Conservation (phyloP, 2,329 filamentous ascomycete species). For the Cadophora gregata region DNA sequence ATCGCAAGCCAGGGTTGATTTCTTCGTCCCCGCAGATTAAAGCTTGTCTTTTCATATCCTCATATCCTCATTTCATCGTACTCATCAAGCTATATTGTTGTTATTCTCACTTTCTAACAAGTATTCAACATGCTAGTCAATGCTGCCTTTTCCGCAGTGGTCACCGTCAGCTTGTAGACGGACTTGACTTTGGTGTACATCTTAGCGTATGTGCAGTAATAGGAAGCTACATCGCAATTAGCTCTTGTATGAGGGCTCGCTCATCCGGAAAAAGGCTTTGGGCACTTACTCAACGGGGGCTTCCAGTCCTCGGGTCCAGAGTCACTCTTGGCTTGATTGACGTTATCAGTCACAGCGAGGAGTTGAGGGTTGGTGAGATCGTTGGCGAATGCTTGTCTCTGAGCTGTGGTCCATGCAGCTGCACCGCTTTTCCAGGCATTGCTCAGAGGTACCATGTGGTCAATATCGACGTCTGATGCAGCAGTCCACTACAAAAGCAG, state of each 20-base stretch:
- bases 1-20: neutral
- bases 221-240: constrained; percentile 51
- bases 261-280: neutral
- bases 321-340: constrained; percentile 79
- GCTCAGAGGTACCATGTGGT: constrained; percentile 81
- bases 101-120: constrained; percentile 52
- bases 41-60: neutral
- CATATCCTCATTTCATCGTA: neutral
- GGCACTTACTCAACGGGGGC: constrained; percentile 62
- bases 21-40: neutral
- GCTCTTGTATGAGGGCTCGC: constrained; percentile 26
- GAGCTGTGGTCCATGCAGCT: constrained; percentile 70
- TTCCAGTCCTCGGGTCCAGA: constrained; percentile 77
- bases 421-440: constrained; percentile 86
- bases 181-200: constrained; percentile 80
- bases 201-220: constrained; percentile 79
- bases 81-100: neutral
- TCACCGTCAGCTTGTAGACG: constrained; percentile 72
- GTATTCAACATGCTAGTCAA: constrained; percentile 68
- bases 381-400: constrained; percentile 75
- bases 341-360: constrained; percentile 77
- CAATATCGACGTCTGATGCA: constrained; percentile 77
- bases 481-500: constrained; percentile 57
- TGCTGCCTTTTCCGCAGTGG: constrained; percentile 73
- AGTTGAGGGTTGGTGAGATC: constrained; percentile 79